Evolutionary conservation across 768 basidiomycete genomes (phyloP), one percentile per base, ranked within the genome.

Genomic region (Boletellus sp.): DNA sequence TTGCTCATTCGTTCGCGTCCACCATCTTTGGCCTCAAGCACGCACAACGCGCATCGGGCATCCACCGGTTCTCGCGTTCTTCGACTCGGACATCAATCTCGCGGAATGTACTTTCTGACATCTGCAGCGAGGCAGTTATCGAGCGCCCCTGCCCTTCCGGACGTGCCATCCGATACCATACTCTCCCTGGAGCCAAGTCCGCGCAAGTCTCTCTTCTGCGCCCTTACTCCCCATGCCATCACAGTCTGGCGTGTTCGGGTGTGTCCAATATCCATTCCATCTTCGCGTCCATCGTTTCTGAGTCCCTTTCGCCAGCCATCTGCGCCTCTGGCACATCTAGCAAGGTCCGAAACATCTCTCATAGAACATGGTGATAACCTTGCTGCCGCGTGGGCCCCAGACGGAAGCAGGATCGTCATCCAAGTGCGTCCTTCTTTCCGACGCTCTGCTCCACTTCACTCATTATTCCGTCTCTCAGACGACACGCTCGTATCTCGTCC

Each of bases 221-320:
- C 81, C 13, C 71, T 92, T 45, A 85, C 88, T n/a, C 78, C 74
- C 55, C 80, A 73, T 61, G 79, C 80, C n/a, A 69, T 93, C 42
- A 75, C 85, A 1, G 76, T 91, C 46, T 93, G 91, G 91, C 81
- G 85, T 58, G 84, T 89, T 50, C 77, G 91, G 67, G 90, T 88
- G 62, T 58, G 83, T 76, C 52, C 23, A 19, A 46, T 28, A 23
- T 39, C 23, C 40, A 47, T 28, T 38, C 35, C 40, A 47, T 28
- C 36, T 33, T 26, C 34, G 42, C 13, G 19, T 13, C 15, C 33
- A 26, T 42, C 0, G 10, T 36, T 34, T 33, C 45, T 47, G 35
- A 60, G 28, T 37, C 8, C 24, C 32, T 45, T 38, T 40, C 24
- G 36, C 34, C 53, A 91, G 89, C 89, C 89, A 1, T 81, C 83